phyloP scores from a whole-genome alignment of 257 asterid genomes.

The Salvia miltiorrhiza region DNA sequence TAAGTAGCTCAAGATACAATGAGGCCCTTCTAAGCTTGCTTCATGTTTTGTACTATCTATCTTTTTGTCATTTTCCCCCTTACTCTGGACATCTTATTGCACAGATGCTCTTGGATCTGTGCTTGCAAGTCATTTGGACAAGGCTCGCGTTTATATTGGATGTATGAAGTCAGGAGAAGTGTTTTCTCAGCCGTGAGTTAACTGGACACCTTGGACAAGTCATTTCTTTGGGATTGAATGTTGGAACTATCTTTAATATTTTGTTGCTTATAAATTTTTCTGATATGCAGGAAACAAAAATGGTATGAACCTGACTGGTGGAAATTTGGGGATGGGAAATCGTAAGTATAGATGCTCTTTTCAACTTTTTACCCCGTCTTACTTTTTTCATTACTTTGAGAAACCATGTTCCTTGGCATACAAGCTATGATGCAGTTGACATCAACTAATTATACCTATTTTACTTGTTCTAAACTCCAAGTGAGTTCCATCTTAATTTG shows the following conservation, averaged over 20 bases:
- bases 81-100: constrained; percentile 14
- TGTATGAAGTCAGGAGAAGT: constrained; percentile 98
- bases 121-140: constrained; percentile 71
- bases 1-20: background rate
- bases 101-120: constrained; percentile 77
- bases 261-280: background rate
- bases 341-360: constrained; percentile 50
- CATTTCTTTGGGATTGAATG: constrained; percentile 13
- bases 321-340: constrained; percentile 94
- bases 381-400: background rate
- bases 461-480: no score
- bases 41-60: constrained; percentile 5
- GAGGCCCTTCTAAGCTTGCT: background rate
- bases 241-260: background rate
- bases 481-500: no score
- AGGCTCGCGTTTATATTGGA: constrained; percentile 75
- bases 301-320: constrained; percentile 99
- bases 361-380: constrained; percentile 7
- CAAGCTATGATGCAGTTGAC: no score
- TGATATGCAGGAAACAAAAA: constrained; percentile 55
- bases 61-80: constrained; percentile 14
- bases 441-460: no score
- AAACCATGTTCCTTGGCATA: no score
- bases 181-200: constrained; percentile 74
- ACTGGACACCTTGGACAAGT: background rate